phyloP scores from a whole-genome alignment of 2,329 filamentous ascomycete species.

The Trichoderma sp. region DNA sequence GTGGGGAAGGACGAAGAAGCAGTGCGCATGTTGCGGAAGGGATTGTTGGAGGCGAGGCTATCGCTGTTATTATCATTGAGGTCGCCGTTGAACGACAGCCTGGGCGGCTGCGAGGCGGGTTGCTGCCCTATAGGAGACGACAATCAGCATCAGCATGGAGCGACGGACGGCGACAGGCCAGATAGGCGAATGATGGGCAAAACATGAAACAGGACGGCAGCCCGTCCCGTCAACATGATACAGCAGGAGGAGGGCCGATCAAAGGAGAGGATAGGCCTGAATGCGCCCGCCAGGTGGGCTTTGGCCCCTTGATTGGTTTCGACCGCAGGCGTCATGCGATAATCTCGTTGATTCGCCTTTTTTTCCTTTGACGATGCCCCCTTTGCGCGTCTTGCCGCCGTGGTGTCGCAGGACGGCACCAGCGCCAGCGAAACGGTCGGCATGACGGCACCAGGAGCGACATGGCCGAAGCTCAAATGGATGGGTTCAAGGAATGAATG shows the following conservation, averaged over 20 bases:
- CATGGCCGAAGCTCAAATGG: neutral
- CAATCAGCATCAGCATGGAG: constrained; percentile 25
- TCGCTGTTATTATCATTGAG: constrained; percentile 30
- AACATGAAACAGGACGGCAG: constrained; percentile 34
- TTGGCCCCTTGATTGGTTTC: constrained; percentile 18
- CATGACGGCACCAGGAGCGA: constrained; percentile 12
- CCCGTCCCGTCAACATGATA: constrained; percentile 41
- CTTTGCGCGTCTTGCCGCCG: constrained; percentile 20
- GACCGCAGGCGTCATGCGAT: constrained; percentile 10
- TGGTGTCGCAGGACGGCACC: neutral
- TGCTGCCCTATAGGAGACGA: constrained; percentile 31
- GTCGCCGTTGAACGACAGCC: constrained; percentile 58
- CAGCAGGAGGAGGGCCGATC: constrained; percentile 35
- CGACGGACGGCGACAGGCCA: constrained; percentile 19
- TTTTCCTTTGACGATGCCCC: neutral
- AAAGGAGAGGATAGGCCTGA: constrained; percentile 26
- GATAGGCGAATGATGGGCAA: constrained; percentile 28
- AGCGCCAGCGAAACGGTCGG: neutral
- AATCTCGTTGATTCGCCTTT: neutral
- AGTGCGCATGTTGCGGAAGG: constrained; percentile 71
- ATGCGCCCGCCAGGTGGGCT: constrained; percentile 7
- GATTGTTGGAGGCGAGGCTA: constrained; percentile 76
- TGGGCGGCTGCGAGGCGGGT: constrained; percentile 36
- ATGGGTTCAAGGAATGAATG: neutral
- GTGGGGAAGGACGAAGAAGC: constrained; percentile 56